Evolutionary conservation across 345 rosid species (phyloP), one percentile per base, ranked within the genome.

Genomic region (Aquilaria yunnanensis): DNA sequence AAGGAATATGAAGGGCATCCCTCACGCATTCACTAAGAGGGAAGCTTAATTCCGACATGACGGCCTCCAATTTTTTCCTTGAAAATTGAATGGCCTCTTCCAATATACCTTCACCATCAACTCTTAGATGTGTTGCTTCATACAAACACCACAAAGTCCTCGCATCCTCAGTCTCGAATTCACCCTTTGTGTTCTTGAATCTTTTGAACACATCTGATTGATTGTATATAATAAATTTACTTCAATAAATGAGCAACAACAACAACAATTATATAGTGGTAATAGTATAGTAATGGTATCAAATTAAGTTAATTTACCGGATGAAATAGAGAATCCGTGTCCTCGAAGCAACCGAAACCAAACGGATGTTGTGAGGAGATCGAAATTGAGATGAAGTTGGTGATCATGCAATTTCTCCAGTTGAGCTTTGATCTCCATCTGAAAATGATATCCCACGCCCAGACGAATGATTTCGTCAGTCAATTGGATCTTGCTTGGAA

Each of bases 261-360:
- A 52, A 14, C 14, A 2, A 14, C 5, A 1, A 2, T 52, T 14
- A 5, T n/a, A 16, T 3, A 14, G 9, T 1, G 16, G 13, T 6
- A 30, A 32, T 32, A 31, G 12, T 16, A 16, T 10, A 2, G 2
- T 32, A 33, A 12, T 4, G 41, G 34, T 14, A 7, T 12, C 31
- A 57, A 16, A 16, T 16, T 16, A 34, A 9, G 23, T 59, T 59
- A 13, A 58, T 41, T 14, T 4, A 59, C 67, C 60, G 1, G 16
- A 14, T 10, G 12, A 13, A 67, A 70, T 47, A 49, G 31, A 10
- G 4, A 64, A 48, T 10, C 72, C 76, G 29, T 68, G 60, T 6
- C 70, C 74, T 46, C 80, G 51, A 9, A 79, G 68, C 29, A 75
- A 51, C 10, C 80, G 67, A 45, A 75, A 79, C 9, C 33, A 53